phyloP scores from a whole-genome alignment of 805 yeast genomes.

The Dipodascus geniculatus region DNA sequence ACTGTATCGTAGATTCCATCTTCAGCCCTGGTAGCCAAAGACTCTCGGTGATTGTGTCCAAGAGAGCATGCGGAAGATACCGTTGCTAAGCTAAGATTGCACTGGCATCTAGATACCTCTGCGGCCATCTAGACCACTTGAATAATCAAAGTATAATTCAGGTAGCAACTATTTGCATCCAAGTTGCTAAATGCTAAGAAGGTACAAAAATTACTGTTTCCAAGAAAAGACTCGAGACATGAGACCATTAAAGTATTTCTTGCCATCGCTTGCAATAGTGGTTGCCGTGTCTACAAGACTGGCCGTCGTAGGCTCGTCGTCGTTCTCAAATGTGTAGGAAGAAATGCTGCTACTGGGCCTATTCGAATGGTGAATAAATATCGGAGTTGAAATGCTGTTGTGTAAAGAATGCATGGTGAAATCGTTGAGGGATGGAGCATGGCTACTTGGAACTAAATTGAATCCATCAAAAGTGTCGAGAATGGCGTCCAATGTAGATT shows the following conservation, averaged over 20 bases:
- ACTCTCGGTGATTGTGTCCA: too few species aligned
- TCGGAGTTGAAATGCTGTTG: neutral
- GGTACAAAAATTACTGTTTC: neutral
- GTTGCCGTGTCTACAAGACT: neutral
- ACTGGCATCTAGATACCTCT: too few species aligned
- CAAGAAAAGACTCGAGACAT: neutral
- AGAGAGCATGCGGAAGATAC: too few species aligned
- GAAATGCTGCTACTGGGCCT: neutral
- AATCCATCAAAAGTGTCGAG: conserved; percentile 14
- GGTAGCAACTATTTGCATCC: too few species aligned
- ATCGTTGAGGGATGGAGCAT: neutral
- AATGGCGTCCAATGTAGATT: conserved; percentile 18
- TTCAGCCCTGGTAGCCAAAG: too few species aligned
- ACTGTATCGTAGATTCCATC: too few species aligned
- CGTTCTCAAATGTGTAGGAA: neutral
- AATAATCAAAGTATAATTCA: too few species aligned
- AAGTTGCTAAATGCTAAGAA: too few species aligned
- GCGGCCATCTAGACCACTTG: too few species aligned
- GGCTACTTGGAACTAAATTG: neutral
- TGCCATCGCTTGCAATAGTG: neutral
- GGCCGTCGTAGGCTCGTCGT: neutral
- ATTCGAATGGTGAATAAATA: neutral
- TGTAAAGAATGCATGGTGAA: neutral
- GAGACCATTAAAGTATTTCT: neutral
- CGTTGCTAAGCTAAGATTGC: too few species aligned